A percentile compares a stretch with the other conserved stretches of the same genome.
Evolutionary conservation across 495 filamentous ascomycete genomes (phyloP).

Genomic region (Patellaria atrata): DNA sequence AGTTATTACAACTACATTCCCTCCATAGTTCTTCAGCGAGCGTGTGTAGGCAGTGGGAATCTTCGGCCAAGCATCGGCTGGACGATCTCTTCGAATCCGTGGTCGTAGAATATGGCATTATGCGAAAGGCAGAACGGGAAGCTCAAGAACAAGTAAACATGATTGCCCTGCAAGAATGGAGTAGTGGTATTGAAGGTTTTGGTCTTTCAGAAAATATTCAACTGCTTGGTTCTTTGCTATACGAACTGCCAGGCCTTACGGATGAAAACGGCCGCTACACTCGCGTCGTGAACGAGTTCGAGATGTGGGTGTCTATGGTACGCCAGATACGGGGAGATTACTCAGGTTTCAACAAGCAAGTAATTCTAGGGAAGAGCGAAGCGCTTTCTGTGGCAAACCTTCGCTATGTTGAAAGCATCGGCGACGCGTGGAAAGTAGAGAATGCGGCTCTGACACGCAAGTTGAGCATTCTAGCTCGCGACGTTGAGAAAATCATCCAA

Average conservation of each 20-base stretch:
- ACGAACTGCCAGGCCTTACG: conserved; percentile 35
- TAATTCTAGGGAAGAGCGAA: conserved; percentile 17
- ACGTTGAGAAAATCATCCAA: conserved; percentile 13
- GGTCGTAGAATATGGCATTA: conserved; percentile 21
- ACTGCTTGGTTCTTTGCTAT: conserved; percentile 35
- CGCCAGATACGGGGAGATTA: conserved; percentile 28
- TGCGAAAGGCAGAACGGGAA: conserved; percentile 17
- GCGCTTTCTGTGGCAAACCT: background rate
- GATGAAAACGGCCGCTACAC: conserved; percentile 36
- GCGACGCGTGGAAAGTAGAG: conserved; percentile 15
- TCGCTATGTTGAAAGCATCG: conserved; percentile 11
- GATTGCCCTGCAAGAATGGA: conserved; percentile 13
- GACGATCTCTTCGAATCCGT: conserved; percentile 29
- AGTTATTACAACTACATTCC: conserved; percentile 58
- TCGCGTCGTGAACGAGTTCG: conserved; percentile 35
- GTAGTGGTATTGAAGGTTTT: conserved; percentile 11
- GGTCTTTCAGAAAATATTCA: conserved; percentile 37
- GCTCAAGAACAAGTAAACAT: conserved; percentile 16
- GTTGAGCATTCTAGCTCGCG: conserved; percentile 8
- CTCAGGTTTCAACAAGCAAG: too few relatives aligned
- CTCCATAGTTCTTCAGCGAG: conserved; percentile 39
- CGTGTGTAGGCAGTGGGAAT: conserved; percentile 30
- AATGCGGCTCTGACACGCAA: conserved; percentile 16
- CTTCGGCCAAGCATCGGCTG: conserved; percentile 32
- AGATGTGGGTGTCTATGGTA: conserved; percentile 34